Evolutionary conservation across 495 filamentous ascomycete species (phyloP), one percentile per base, ranked within the genome.

Genomic region (Penicillium odoratum): DNA sequence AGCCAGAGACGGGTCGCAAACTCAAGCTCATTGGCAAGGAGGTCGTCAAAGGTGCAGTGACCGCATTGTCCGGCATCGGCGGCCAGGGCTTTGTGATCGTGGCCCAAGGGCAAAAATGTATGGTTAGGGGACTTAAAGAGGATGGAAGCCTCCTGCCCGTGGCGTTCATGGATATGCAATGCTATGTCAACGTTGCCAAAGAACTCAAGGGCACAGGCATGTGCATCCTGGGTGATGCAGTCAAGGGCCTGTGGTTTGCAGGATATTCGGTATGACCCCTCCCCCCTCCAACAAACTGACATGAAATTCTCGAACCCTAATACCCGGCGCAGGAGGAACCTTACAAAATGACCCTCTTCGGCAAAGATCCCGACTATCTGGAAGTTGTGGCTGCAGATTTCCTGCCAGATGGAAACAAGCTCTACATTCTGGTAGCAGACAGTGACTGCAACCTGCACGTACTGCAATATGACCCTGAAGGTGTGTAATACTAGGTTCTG

Each of bases 81-180:
- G 92, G 88, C 0, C 92, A 97, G 66, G 93, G 93, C 0, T 89
- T 97, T 56, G 80, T 98, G 74, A 85, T 96, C 40, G 88, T 89
- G 13, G 92, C 92, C 0, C 95, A 99, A 67, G 94, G 94, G 3
- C 94, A 97, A 64, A 99, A 99, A 67, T 89, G 91, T 69, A 94
- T 98, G 89, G 92, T 99, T 3, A 80, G 94, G 49, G 94, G 94
- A 38, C 79, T 99, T 0, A 97, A 97, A 65, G 94, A 98, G 73
- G 94, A 99, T 63, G 89, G 90, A 2, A 89, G 85, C 4, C 80
- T 98, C 45, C 81, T 98, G 2, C 94, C 94, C 0, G 93, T 98
- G 25, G 94, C 94, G 1, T 99, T 99, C 65, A 90, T 99, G 85
- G 94, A 99, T 65, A 92, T 96, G 87, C 93, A 90, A 76, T 92